phyloP scores from a whole-genome alignment of 768 basidiomycete genomes.

The Lentinula lateritia region DNA sequence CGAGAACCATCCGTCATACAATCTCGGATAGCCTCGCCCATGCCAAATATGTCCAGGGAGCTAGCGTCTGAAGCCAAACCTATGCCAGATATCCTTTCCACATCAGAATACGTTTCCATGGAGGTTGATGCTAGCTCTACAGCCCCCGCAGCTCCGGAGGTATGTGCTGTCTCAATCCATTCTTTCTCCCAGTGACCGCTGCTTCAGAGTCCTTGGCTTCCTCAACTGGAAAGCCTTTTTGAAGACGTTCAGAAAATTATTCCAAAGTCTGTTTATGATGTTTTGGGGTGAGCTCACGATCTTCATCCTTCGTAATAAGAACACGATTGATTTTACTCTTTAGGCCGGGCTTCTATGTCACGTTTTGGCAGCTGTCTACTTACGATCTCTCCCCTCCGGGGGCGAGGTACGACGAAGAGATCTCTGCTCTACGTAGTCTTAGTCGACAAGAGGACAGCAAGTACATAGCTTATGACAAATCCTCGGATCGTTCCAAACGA shows the following conservation, averaged over 20 bases:
- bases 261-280: conserved; percentile 55
- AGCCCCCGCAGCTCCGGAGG: conserved; percentile 29
- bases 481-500: conserved; percentile 58
- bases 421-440: conserved; percentile 49
- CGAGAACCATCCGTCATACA: conserved; percentile 53
- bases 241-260: conserved; percentile 70
- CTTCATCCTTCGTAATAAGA: background rate
- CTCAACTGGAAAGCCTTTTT: conserved; percentile 67
- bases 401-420: conserved; percentile 75
- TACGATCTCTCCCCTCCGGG: conserved; percentile 83
- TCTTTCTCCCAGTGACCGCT: background rate
- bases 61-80: conserved; percentile 15
- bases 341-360: conserved; percentile 89
- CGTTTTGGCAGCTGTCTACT: conserved; percentile 95
- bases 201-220: conserved; percentile 73
- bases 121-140: conserved; percentile 39
- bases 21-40: conserved; percentile 65
- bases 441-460: conserved; percentile 67
- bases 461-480: conserved; percentile 63
- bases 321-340: background rate
- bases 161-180: conserved; percentile 16
- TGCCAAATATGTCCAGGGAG: conserved; percentile 25
- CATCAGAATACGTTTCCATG: conserved; percentile 44
- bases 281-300: conserved; percentile 59
- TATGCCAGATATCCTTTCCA: conserved; percentile 19